Evolutionary conservation across 1,284 basidiomycete genomes (phyloP), one percentile per base, ranked within the genome.

Genomic region (Cutaneotrichosporon spelunceum): DNA sequence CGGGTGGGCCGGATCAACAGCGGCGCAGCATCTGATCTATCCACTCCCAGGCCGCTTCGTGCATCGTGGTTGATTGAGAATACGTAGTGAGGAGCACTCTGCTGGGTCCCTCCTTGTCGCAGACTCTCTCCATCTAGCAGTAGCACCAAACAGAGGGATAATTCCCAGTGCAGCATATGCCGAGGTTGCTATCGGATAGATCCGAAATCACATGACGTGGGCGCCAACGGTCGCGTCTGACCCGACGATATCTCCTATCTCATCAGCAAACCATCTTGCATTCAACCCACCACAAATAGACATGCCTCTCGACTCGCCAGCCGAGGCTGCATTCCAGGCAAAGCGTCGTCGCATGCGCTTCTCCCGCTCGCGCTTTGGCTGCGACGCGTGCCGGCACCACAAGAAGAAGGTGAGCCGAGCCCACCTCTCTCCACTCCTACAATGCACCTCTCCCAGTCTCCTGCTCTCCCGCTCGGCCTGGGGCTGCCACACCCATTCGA

Each of bases 301-400:
- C 39, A 42, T 42, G 39, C 39, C 39, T 6, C 19, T 42, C 19
- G 39, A 42, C 39, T 42, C 39, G 3, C 16, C 7, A 16, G 39
- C 9, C 16, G 39, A 42, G 39, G 39, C 39, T 6, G 14, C 39
- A 42, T 42, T 19, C 1, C 39, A 42, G 39, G 39, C 39, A 19
- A 53, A 53, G 23, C 52, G 52, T 2, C 52, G 52, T 34, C 52
- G 52, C 23, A 53, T 53, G 52, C 52, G 52, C 13, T 53, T 53
- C 52, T 53, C 52, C 21, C 52, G 52, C 24, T 53, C 52, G 4
- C 52, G 52, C 4, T 53, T 53, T 16, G 52, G 52, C 10, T 53
- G 52, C 34, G 52, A 53, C 52, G 34, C 52, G 21, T 53, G 52
- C 23, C 52, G 52, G 13, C 52, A 53, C 23, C 52, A 53, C 52